Conservation (phyloP, 192 early-diverging fungal species). For the Coemansia erecta region DNA sequence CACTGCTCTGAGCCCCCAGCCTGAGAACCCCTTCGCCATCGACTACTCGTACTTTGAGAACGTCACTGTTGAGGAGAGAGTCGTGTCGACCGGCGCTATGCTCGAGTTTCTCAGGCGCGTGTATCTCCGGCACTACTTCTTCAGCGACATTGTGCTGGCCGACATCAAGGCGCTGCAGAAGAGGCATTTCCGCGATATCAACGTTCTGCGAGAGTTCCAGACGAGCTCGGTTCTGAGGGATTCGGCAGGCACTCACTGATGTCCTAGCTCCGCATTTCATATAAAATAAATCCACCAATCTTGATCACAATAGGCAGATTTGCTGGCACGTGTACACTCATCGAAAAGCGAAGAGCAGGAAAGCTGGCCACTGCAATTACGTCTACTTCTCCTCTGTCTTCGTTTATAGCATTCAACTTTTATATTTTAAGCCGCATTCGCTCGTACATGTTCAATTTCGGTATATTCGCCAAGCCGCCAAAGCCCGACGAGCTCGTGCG, state of each 20-base stretch:
- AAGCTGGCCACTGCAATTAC: too few relatives aligned
- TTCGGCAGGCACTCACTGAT: too few relatives aligned
- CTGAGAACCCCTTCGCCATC: conserved; percentile 66
- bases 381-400: too few relatives aligned
- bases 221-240: conserved; percentile 21
- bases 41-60: conserved; percentile 61
- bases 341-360: too few relatives aligned
- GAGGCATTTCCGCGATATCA: conserved; percentile 41
- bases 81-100: conserved; percentile 66
- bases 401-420: background rate
- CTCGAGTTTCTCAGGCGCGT: conserved; percentile 63
- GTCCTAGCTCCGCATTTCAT: too few relatives aligned
- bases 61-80: conserved; percentile 62
- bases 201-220: conserved; percentile 38
- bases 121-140: conserved; percentile 55
- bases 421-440: background rate
- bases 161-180: conserved; percentile 44
- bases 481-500: conserved; percentile 67
- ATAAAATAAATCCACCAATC: too few relatives aligned
- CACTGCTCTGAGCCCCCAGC: conserved; percentile 55
- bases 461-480: conserved; percentile 34
- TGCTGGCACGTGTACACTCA: too few relatives aligned
- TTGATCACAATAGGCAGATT: too few relatives aligned
- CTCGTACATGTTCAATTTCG: conserved; percentile 10
- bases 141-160: conserved; percentile 44